Evolutionary conservation across 2,329 filamentous ascomycete genomes (phyloP), one percentile per base, ranked within the genome.

Genomic region (Phaeophleospora eucalypticola): DNA sequence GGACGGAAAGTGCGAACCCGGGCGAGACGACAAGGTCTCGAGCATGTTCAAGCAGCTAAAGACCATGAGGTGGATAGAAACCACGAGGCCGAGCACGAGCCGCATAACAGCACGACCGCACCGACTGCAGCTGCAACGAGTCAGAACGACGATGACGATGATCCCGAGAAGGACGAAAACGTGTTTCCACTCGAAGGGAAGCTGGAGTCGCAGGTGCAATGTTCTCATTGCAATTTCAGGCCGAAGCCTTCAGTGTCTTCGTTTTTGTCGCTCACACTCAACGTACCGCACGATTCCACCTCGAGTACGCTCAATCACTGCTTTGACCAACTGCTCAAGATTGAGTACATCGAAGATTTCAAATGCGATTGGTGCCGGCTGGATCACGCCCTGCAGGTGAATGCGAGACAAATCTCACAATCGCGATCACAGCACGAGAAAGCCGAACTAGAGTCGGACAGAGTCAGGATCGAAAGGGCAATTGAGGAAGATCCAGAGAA

Each of bases 281-380:
- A 89, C 60, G 93, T 98, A 3, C 93, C 93, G 0, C 87, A 93
- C 65, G 80, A 84, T 38, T 56, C 56, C 10, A 67, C 67, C 41
- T 86, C 87, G 2, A 90, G 90, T 0, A 85, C 88, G 0, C 76
- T 98, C 14, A 89, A 86, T 62, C 77, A 83, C 7, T 98, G 93
- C 67, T 93, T 98, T 59, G 93, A 98, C 61, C 87, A 87, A 34
- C 84, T 96, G 68, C 84, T 98, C 57, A 95, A 95, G 69, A 89
- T 88, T 0, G 93, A 98, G 67, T 86, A 89, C 65, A 96, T 98
- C 56, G 91, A 97, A 53, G 93, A 95, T 65, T 98, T 94, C 74
- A 90, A 87, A 58, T 98, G 93, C 71, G 93, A 96, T 60, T 87
- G 83, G 69, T 98, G 93, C 64, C 82, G 89, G 17, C 75, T 98